Evolutionary conservation across 2,329 filamentous ascomycete species (phyloP).

Genomic region (Colletotrichum sp.): DNA sequence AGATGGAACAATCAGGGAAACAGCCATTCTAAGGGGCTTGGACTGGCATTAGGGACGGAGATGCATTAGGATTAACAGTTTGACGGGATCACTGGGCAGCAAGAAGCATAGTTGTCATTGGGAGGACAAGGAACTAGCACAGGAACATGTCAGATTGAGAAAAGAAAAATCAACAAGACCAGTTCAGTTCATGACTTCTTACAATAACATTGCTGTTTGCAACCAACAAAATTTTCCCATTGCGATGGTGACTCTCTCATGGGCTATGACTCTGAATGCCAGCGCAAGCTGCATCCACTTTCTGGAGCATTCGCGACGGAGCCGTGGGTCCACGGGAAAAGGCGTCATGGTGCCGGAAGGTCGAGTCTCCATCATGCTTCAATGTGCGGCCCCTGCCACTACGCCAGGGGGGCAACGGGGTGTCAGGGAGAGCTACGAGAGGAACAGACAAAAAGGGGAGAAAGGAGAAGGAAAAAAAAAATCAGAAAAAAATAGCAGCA

Average conservation of each 20-base stretch:
- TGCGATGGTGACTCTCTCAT: constrained; percentile 3
- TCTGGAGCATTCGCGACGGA: constrained; percentile 4
- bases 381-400: background rate
- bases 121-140: background rate
- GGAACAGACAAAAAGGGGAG: background rate
- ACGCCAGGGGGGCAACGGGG: background rate
- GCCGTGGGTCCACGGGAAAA: constrained; percentile 11
- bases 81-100: background rate
- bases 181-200: background rate
- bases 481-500: background rate
- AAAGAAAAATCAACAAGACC: background rate
- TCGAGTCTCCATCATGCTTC: constrained; percentile 1
- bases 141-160: background rate
- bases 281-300: background rate
- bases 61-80: background rate
- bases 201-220: background rate
- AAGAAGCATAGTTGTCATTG: background rate
- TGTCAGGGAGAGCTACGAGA: background rate
- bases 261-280: constrained; percentile 9
- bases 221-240: background rate
- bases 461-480: background rate
- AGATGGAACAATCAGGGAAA: background rate
- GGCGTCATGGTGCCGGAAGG: constrained; percentile 13
- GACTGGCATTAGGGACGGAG: background rate
- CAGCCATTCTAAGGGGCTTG: background rate